Base-by-base conservation (phyloP, 1,284 basidiomycete genomes). In the Xanthoconium separans region DNA sequence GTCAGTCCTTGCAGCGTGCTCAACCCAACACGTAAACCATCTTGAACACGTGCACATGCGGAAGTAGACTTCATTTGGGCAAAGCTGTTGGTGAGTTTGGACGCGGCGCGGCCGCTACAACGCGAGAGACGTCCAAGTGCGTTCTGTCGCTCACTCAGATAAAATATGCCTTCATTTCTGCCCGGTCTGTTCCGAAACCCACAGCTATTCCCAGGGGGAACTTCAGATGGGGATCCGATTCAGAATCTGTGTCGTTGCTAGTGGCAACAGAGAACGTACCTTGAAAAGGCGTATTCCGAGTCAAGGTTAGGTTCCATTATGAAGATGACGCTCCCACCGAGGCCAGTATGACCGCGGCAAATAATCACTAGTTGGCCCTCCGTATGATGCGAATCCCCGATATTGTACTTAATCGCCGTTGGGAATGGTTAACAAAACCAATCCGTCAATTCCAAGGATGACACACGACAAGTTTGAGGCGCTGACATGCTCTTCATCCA, bases 381-480 rank as follows among this genome's bases (percentile, higher is more conserved):
- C 53, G 52, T 42, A 54, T 41, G 50, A 53, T 59, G 64, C 53
- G 66, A 64, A 65, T 65, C 66, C 63, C 63, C 61, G 54, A 59
- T 40, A 50, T 48, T 42, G 49, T 52, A 50, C 48, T 50, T 52
- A 64, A 62, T 66, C 56, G 56, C 66, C 65, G 66, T 60, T 47
- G 20, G 48, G 29, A 39, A 41, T 52, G 39, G 48, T 41, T 55
- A 44, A 61, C 30, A 44, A 39, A 50, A 47, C 42, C 31, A 30
- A 33, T 12, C 42, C 29, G 33, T 36, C 48, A 50, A 54, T 40
- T 49, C 55, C 40, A 54, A 33, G 44, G 20, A 50, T 18, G 27
- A 63, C 44, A 52, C 54, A 51, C 22, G 42, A 40, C 46, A 49
- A 18, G 47, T 49, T 51, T 30, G 50, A 56, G 53, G 52, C 52